These are phyloP conservation scores for Diaporthe batatas DNA, from an alignment of 2,329 filamentous ascomycete genomes.

Conservation along the genomic window DNA sequence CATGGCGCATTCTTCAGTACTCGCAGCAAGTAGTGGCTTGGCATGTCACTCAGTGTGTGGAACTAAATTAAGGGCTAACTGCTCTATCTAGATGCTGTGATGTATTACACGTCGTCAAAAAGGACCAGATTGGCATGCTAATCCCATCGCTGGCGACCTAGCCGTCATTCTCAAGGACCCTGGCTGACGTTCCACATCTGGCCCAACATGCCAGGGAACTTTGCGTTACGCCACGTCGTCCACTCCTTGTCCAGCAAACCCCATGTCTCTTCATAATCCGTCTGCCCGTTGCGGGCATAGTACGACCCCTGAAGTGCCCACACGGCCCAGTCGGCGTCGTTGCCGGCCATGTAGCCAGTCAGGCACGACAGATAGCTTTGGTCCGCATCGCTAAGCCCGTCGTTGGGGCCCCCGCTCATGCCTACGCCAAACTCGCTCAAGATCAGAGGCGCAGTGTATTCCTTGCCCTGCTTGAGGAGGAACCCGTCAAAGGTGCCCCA, in stretches of 20 bases:
- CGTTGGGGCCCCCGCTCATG: conserved; percentile 56
- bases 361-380: conserved; percentile 65
- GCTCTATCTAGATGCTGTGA: background rate
- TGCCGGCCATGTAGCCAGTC: conserved; percentile 63
- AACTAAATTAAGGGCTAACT: background rate
- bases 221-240: conserved; percentile 57
- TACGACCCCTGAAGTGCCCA: conserved; percentile 72
- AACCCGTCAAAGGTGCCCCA: conserved; percentile 66
- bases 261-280: conserved; percentile 67
- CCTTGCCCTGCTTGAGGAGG: conserved; percentile 61
- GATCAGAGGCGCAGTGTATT: conserved; percentile 67
- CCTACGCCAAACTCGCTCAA: conserved; percentile 72
- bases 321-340: conserved; percentile 71
- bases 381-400: conserved; percentile 60
- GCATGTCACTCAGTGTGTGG: background rate
- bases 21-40: background rate
- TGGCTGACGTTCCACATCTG: conserved; percentile 57
- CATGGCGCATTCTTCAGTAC: background rate
- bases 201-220: conserved; percentile 51
- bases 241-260: conserved; percentile 58
- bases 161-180: conserved; percentile 49
- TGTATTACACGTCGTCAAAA: background rate
- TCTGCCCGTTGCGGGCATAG: conserved; percentile 64
- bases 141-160: background rate
- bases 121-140: background rate